phyloP scores from a whole-genome alignment of 805 yeast species.

The Ogataea pilisensis region DNA sequence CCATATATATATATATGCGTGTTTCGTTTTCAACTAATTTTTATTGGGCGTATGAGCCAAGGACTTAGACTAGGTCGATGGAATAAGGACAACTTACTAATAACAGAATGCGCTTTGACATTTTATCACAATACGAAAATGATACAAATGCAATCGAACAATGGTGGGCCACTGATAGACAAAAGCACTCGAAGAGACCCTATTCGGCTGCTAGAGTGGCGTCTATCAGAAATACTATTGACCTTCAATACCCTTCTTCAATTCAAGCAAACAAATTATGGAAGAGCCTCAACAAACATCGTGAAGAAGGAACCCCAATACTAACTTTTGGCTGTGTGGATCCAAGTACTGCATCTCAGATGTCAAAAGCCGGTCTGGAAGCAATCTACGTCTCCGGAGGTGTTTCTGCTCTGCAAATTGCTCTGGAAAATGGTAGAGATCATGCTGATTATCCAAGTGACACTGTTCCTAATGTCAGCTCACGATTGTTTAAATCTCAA shows the following conservation, averaged over 20 bases:
- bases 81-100: no score
- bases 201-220: constrained; percentile 52
- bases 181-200: constrained; percentile 43
- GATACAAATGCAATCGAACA: constrained; percentile 31
- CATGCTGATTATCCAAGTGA: constrained; percentile 68
- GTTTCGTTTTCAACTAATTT: no score
- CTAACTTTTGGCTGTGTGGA: constrained; percentile 60
- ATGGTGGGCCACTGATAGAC: constrained; percentile 52
- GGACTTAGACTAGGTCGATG: no score
- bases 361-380: constrained; percentile 45
- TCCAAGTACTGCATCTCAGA: constrained; percentile 59
- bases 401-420: constrained; percentile 56
- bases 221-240: constrained; percentile 46
- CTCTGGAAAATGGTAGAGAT: constrained; percentile 62
- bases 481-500: constrained; percentile 55
- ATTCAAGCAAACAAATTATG: constrained; percentile 51
- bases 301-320: constrained; percentile 41
- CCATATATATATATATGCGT: no score
- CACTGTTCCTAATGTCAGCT: constrained; percentile 66
- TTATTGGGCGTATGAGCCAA: no score
- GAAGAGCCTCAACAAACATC: constrained; percentile 38
- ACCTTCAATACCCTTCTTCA: constrained; percentile 42
- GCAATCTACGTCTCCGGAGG: constrained; percentile 57
- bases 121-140: constrained; percentile 6
- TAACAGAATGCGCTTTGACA: no score